A percentile compares a stretch with the other conserved stretches of the same genome.
These are phyloP conservation scores for Anaeromyces robustus DNA, from an alignment of 192 early-diverging fungal species.

Conservation along the genomic window DNA sequence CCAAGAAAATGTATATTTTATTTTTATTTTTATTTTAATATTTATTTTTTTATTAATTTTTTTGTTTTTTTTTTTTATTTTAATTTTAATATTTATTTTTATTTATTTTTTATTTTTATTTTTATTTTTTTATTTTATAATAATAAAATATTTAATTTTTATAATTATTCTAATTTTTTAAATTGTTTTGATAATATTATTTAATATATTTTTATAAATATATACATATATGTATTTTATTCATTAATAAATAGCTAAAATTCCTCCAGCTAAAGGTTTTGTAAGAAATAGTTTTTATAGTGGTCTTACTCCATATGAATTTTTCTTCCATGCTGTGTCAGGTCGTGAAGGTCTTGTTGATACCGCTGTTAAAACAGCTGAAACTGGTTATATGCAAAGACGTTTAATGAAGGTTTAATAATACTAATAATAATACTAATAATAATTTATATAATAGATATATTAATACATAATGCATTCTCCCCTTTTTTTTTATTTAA, in stretches of 20 bases:
- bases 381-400: conserved; percentile 97
- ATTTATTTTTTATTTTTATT: too few relatives aligned
- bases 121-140: too few relatives aligned
- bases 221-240: too few relatives aligned
- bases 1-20: conserved; percentile 55
- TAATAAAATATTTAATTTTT: too few relatives aligned
- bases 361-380: conserved; percentile 98
- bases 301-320: conserved; percentile 91
- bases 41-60: too few relatives aligned
- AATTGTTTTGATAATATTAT: background rate
- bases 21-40: background rate
- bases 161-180: conserved; percentile 2
- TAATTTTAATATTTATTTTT: too few relatives aligned
- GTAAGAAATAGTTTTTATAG: conserved; percentile 92
- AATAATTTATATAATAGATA: too few relatives aligned
- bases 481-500: too few relatives aligned
- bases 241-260: conserved; percentile 33
- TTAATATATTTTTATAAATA: conserved; percentile 3
- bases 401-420: conserved; percentile 70
- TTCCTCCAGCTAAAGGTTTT: conserved; percentile 91
- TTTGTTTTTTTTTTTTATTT: too few relatives aligned
- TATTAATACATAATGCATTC: too few relatives aligned
- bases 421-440: too few relatives aligned
- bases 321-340: conserved; percentile 97
- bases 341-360: conserved; percentile 99